Percentiles rank a stretch among this genome's conserved stretches.
Evolutionary conservation across 352 stramenopile genomes (phyloP).

Genomic region (Phytophthora litchii): DNA sequence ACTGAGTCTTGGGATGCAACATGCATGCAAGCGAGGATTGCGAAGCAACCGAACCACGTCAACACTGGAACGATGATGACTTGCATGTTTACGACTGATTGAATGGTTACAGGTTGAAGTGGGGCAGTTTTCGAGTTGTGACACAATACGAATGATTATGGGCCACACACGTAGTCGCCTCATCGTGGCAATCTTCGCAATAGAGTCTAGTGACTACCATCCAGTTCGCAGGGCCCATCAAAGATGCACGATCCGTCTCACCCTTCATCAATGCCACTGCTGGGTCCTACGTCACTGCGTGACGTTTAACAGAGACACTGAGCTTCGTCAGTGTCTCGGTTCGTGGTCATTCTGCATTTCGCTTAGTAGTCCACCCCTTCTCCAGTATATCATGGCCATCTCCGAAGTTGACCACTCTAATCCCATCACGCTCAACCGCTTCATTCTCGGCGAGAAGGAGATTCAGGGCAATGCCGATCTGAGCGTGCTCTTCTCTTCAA

Average conservation of each 20-base stretch:
- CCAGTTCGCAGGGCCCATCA: conserved; percentile 1
- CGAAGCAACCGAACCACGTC: not conserved
- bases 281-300: conserved; percentile 4
- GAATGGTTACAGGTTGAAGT: conserved; percentile 8
- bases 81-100: conserved; percentile 1
- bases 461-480: conserved; percentile 93
- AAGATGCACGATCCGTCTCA: conserved; percentile 12
- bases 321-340: not conserved
- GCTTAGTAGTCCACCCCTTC: conserved; percentile 9
- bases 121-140: conserved; percentile 1
- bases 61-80: not conserved
- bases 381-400: conserved; percentile 22
- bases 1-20: too few species aligned
- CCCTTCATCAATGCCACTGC: conserved; percentile 13
- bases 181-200: conserved; percentile 26
- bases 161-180: conserved; percentile 24
- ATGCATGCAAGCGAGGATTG: not conserved
- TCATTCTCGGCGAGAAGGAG: conserved; percentile 92
- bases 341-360: conserved; percentile 26
- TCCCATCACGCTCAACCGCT: conserved; percentile 92
- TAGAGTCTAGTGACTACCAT: conserved; percentile 4
- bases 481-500: conserved; percentile 94
- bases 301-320: not conserved
- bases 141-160: conserved; percentile 25
- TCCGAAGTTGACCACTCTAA: conserved; percentile 70